Percentiles rank a stretch among this genome's conserved stretches.
Conservation (phyloP, 495 filamentous ascomycete species). For the Lepidopterella palustris region DNA sequence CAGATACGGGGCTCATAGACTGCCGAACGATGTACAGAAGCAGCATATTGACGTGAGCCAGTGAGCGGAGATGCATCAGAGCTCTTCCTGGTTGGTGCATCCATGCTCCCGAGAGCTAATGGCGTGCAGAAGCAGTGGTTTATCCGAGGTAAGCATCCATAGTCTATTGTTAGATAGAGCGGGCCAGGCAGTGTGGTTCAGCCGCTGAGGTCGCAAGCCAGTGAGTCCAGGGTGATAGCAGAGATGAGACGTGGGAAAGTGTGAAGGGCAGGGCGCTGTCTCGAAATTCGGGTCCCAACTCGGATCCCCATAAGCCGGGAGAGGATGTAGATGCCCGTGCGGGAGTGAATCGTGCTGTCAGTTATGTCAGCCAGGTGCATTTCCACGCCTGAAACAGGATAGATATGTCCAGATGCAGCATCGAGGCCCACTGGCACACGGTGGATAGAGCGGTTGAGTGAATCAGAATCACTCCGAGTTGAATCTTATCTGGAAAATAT, state of each 20-base stretch:
- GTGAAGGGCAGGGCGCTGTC: conserved; percentile 24
- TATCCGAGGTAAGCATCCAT: conserved; percentile 23
- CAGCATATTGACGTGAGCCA: conserved; percentile 30
- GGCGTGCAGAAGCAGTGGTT: conserved; percentile 22
- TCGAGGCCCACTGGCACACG: too few relatives aligned
- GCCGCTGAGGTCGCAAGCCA: conserved; percentile 26
- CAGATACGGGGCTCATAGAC: conserved; percentile 26
- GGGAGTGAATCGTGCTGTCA: conserved; percentile 25
- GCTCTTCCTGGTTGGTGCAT: conserved; percentile 25
- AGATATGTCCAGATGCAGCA: conserved; percentile 12
- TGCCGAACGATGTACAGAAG: conserved; percentile 27
- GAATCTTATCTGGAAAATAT: conserved; percentile 4
- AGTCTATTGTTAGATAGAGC: conserved; percentile 30
- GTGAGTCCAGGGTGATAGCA: conserved; percentile 28
- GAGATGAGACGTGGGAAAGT: conserved; percentile 26
- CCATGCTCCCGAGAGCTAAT: conserved; percentile 28
- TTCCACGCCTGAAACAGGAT: conserved; percentile 17
- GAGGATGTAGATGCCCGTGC: conserved; percentile 13
- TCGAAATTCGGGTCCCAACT: conserved; percentile 23
- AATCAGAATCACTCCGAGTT: conserved; percentile 4
- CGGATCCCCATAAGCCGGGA: conserved; percentile 29
- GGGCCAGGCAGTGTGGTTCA: conserved; percentile 18
- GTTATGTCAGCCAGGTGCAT: conserved; percentile 27
- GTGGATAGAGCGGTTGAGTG: conserved; percentile 3
- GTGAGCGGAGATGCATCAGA: conserved; percentile 21